Conservation (phyloP, 768 basidiomycete genomes). For the Suillus sp. region DNA sequence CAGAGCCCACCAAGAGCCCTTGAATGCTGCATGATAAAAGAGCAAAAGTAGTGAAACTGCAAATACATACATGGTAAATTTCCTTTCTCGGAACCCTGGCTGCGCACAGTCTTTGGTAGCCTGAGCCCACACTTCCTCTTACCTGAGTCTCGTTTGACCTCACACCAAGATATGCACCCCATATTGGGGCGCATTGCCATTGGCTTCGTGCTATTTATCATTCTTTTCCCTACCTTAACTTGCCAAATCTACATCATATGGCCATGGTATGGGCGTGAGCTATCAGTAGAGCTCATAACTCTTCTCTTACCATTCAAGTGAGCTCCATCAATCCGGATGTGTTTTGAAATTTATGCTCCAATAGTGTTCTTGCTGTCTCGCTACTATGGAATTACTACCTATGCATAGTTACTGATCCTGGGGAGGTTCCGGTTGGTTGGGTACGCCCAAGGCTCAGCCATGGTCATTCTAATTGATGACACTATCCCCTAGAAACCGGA, state of each 20-base stretch:
- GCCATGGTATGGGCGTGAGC: slow-evolving; percentile 86
- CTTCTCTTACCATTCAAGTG: slow-evolving; percentile 94
- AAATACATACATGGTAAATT: background rate
- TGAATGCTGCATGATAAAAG: slow-evolving; percentile 12
- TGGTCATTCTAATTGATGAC: slow-evolving; percentile 12
- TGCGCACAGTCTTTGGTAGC: background rate
- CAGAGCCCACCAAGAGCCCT: slow-evolving; percentile 7
- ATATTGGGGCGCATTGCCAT: slow-evolving; percentile 66
- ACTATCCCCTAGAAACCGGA: slow-evolving; percentile 65
- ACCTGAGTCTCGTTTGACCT: slow-evolving; percentile 12
- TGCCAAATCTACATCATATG: slow-evolving; percentile 87
- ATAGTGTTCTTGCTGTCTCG: slow-evolving; percentile 72
- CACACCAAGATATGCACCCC: slow-evolving; percentile 38
- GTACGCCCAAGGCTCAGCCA: slow-evolving; percentile 42
- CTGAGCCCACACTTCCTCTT: slow-evolving; percentile 9
- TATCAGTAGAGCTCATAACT: slow-evolving; percentile 72
- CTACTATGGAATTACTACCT: slow-evolving; percentile 89
- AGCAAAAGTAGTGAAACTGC: background rate
- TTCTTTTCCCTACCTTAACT: slow-evolving; percentile 86
- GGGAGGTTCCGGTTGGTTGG: slow-evolving; percentile 77
- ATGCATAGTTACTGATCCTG: slow-evolving; percentile 83
- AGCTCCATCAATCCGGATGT: slow-evolving; percentile 25
- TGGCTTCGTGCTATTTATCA: slow-evolving; percentile 67
- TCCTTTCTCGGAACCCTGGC: slow-evolving; percentile 4
- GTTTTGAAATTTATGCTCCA: slow-evolving; percentile 15